phyloP scores from a whole-genome alignment of 1,284 basidiomycete species.

The Cystobasidiaceae sp. region DNA sequence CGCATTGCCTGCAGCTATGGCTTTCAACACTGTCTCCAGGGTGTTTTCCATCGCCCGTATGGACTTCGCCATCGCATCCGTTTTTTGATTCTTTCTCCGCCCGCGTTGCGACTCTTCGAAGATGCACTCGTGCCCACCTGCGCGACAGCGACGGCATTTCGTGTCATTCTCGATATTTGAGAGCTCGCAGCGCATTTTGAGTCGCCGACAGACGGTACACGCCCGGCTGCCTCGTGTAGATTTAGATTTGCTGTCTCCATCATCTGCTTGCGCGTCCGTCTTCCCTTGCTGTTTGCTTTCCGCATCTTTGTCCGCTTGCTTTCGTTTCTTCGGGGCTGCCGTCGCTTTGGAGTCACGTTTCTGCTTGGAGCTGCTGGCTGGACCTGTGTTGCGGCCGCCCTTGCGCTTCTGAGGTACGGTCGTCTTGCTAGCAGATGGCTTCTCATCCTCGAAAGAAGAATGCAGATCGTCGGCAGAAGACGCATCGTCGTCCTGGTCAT shows the following conservation, averaged over 20 bases:
- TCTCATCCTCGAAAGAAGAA: no score
- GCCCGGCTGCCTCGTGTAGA: constrained; percentile 56
- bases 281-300: constrained; percentile 17
- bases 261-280: not conserved
- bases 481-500: no score
- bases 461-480: no score
- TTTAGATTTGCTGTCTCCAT: constrained; percentile 37
- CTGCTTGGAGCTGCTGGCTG: no score
- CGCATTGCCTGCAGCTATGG: constrained; percentile 34
- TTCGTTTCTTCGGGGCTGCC: no score
- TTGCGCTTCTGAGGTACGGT: no score
- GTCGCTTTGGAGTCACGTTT: no score
- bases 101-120: constrained; percentile 93
- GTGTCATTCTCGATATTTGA: constrained; percentile 70
- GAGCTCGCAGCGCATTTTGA: constrained; percentile 94
- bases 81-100: constrained; percentile 59
- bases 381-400: no score
- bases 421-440: no score
- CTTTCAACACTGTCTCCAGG: constrained; percentile 64
- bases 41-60: constrained; percentile 88
- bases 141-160: constrained; percentile 56
- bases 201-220: constrained; percentile 86
- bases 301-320: no score
- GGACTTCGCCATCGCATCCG: constrained; percentile 69
- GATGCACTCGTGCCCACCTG: constrained; percentile 81